Evolutionary conservation across 2,329 filamentous ascomycete genomes (phyloP), one percentile per base, ranked within the genome.

Genomic region (Aspergillus niger): DNA sequence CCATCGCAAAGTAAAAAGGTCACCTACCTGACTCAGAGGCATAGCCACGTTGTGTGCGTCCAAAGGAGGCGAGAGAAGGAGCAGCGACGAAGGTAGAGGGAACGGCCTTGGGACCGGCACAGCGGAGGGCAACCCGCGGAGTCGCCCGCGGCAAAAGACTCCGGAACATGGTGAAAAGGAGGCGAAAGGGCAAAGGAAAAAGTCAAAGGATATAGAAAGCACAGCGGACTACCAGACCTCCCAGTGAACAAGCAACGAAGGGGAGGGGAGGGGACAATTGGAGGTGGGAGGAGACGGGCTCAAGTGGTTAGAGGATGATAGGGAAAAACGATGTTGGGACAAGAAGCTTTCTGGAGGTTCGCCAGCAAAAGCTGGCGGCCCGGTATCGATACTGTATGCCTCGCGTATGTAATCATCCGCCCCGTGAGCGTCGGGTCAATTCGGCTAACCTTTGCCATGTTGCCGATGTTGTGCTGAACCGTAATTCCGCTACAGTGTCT

Each of bases 11-110:
- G 38, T 10, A 6, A 43, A 28, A 13, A 17, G 28, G 44, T 17
- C 30, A 72, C 74, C 62, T 67, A 78, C 76, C 75, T 56, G 84
- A 75, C 70, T 84, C 79, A 66, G 81, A 83, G 52, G 85, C 84
- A 72, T 83, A 85, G 64, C 80, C 81, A 77, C 83, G 83, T 78
- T 82, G 81, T 79, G 80, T 78, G 67, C 78, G 76, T 65, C 79
- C 77, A 72, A 84, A 77, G 64, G 82, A 77, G 72, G 79, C 79
- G 66, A 84, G 69, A 62, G 70, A 72, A 57, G 73, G 68, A 54
- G 73, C 71, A 70, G 72, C 67, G 65, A 76, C 67, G 66, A 75
- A 70, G 65, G 65, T 70, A n/a, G 75, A 73, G 57, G 77, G 73
- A 57, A 70, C 68, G 61, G 69, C 63, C 63, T 73, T 72, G 59